Percentiles rank a stretch among this genome's conserved stretches.
phyloP scores from a whole-genome alignment of 805 yeast genomes.

The Wickerhamomyces chaumierensis region DNA sequence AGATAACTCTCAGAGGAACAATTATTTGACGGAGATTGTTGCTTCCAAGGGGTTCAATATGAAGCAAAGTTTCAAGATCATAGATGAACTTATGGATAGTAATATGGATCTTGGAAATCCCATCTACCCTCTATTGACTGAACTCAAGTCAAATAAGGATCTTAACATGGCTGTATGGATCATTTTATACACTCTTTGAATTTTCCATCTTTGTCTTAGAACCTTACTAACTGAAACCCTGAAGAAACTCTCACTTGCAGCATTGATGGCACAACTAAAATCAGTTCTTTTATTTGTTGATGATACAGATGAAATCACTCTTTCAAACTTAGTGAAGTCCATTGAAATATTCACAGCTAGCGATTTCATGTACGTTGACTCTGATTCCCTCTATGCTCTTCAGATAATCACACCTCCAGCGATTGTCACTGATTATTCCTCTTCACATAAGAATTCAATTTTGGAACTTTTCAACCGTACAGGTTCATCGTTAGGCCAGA shows the following conservation, averaged over 20 bases:
- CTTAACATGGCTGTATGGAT: constrained; percentile 7
- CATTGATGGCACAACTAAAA: background rate
- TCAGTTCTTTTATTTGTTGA: constrained; percentile 1
- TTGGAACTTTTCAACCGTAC: constrained; percentile 17
- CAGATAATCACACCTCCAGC: constrained; percentile 12
- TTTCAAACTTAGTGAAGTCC: constrained; percentile 1
- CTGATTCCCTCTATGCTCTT: constrained; percentile 18
- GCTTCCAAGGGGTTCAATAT: constrained; percentile 3
- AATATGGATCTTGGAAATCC: background rate
- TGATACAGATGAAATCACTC: constrained; percentile 1
- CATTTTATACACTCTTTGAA: background rate
- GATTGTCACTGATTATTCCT: constrained; percentile 2
- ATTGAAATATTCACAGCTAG: constrained; percentile 2
- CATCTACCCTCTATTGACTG: constrained; percentile 2
- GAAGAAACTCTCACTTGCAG: constrained; percentile 3
- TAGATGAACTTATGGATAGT: constrained; percentile 2
- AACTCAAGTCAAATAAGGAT: constrained; percentile 2
- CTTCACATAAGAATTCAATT: constrained; percentile 6
- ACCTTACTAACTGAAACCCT: too few relatives aligned
- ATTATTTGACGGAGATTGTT: constrained; percentile 3
- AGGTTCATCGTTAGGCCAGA: constrained; percentile 19
- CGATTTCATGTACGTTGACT: constrained; percentile 18
- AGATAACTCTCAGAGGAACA: constrained; percentile 1
- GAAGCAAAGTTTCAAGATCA: background rate
- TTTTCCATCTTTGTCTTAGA: too few relatives aligned